Evolutionary conservation across 306 rosid genomes (phyloP).

Genomic region (Biancaea sappan): DNA sequence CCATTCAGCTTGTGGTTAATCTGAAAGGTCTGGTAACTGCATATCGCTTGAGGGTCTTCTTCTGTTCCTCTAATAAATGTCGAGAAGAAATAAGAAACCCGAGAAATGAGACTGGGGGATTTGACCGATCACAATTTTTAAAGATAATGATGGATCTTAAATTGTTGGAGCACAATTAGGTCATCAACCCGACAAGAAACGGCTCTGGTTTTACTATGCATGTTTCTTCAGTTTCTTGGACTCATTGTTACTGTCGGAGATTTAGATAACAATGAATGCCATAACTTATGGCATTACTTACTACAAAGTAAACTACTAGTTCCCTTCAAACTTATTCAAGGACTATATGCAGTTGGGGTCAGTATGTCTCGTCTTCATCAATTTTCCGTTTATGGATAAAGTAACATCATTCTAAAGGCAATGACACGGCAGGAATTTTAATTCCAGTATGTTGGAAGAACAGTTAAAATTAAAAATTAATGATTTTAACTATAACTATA

Average conservation of each 20-base stretch:
- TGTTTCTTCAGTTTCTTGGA: not conserved
- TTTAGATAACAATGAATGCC: not conserved
- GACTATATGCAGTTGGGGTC: no score
- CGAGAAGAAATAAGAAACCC: not conserved
- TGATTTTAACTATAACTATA: no score
- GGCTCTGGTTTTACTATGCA: not conserved
- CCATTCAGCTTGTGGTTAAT: slow-evolving; percentile 22
- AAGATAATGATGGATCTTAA: not conserved
- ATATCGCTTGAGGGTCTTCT: not conserved
- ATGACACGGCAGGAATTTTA: no score
- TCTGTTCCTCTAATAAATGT: not conserved
- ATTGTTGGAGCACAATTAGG: not conserved
- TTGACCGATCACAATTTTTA: not conserved
- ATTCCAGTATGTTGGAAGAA: no score
- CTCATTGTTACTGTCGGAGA: not conserved
- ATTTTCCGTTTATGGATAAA: no score
- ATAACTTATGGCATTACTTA: not conserved
- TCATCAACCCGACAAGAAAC: not conserved
- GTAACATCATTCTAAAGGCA: no score
- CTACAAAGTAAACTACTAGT: not conserved
- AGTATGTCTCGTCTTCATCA: no score
- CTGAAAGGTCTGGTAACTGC: slow-evolving; percentile 17
- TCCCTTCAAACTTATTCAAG: no score
- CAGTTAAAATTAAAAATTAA: no score
- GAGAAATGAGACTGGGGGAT: not conserved